Conservation (phyloP, 139 green algal species). For the Chlorokybus atmophyticus region DNA sequence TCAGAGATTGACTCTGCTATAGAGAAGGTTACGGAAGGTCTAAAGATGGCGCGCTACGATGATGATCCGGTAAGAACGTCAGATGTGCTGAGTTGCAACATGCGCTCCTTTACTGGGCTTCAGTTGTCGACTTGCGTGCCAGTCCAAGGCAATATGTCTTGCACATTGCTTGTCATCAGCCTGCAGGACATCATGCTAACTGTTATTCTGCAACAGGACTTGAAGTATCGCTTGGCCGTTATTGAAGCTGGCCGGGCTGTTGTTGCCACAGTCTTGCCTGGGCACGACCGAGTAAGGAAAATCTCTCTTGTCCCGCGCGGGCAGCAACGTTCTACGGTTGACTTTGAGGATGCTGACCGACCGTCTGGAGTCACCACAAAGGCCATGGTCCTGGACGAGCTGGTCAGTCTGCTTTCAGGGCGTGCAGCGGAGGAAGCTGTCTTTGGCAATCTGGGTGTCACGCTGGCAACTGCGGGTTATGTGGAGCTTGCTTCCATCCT, state of each 20-base stretch:
- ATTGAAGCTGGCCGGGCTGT: conserved; percentile 9
- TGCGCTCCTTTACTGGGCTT: too few relatives aligned
- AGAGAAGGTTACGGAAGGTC: conserved; percentile 9
- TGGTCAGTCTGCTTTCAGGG: background rate
- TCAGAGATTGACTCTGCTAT: conserved; percentile 14
- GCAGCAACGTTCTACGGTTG: too few relatives aligned
- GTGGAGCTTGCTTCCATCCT: background rate
- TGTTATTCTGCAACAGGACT: background rate
- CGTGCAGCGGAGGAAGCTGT: background rate
- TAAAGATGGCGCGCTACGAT: background rate
- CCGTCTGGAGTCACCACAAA: background rate
- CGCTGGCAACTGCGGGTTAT: background rate
- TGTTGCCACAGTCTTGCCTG: background rate
- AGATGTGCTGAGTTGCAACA: too few relatives aligned
- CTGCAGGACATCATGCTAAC: too few relatives aligned
- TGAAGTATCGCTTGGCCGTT: conserved; percentile 7
- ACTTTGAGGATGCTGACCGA: background rate
- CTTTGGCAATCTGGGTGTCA: background rate
- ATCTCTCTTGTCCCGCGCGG: conserved; percentile 11
- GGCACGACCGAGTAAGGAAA: conserved; percentile 1
- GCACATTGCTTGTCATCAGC: too few relatives aligned
- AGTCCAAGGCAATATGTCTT: too few relatives aligned
- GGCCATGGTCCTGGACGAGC: background rate
- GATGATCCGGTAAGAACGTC: too few relatives aligned
- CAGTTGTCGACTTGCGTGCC: too few relatives aligned